Evolutionary conservation across 1,139 yeast genomes (phyloP).

Genomic region (Kluyveromyces sp.): DNA sequence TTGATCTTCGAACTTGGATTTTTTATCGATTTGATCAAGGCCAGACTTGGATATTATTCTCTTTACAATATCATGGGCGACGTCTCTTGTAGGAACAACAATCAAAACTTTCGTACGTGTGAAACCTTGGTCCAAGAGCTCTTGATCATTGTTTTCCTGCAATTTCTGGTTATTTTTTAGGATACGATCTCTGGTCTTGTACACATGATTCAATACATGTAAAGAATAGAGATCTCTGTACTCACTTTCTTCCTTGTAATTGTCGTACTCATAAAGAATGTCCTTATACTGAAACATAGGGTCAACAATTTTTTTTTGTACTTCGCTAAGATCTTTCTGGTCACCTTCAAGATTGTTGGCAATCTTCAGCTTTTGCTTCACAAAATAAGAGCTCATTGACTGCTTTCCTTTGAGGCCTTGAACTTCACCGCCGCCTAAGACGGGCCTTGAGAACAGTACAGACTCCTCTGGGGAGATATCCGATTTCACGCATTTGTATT

Average conservation of each 20-base stretch:
- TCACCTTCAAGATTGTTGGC: constrained; percentile 21
- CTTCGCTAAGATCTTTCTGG: constrained; percentile 29
- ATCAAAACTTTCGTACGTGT: constrained; percentile 86
- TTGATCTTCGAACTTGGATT: constrained; percentile 64
- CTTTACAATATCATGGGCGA: constrained; percentile 66
- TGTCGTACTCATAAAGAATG: constrained; percentile 54
- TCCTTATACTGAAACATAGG: constrained; percentile 73
- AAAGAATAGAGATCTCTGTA: constrained; percentile 60
- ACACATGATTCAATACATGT: constrained; percentile 77
- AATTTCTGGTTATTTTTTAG: constrained; percentile 64
- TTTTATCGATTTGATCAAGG: constrained; percentile 70
- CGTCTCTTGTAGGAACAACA: constrained; percentile 75
- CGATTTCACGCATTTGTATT: constrained; percentile 19
- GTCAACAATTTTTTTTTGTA: constrained; percentile 43
- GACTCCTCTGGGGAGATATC: constrained; percentile 16
- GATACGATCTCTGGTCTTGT: constrained; percentile 77
- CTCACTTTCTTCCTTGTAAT: constrained; percentile 37
- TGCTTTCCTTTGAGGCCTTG: constrained; percentile 17
- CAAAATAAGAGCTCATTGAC: constrained; percentile 29
- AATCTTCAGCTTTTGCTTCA: constrained; percentile 31
- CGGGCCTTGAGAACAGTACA: constrained; percentile 24
- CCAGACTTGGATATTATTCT: constrained; percentile 59
- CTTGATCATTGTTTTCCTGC: constrained; percentile 38
- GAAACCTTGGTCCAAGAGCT: constrained; percentile 87
- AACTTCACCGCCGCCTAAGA: constrained; percentile 10